Evolutionary conservation across 345 rosid species (phyloP), one percentile per base, ranked within the genome.

Genomic region (Melastoma malabathricum): DNA sequence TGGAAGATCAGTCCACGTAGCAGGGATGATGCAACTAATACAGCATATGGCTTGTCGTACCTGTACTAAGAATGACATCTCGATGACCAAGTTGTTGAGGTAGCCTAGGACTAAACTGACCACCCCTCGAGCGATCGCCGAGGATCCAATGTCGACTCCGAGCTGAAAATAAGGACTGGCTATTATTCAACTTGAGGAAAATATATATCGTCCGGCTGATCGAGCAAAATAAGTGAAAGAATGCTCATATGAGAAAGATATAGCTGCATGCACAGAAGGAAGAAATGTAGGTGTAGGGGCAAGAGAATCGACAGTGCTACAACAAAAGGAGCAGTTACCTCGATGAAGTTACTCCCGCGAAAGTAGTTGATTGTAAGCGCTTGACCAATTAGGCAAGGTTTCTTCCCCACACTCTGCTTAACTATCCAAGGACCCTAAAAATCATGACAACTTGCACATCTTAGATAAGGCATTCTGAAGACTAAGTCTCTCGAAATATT

Each of bases 401-500:
- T 89, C 72, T 86, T 89, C 57, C 97, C 97, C 2, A 89, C 96
- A 63, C 97, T 89, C 61, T 86, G 96, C 74, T 83, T 89, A 25
- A 89, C 97, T 73, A 86, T 86, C 97, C 97, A 89, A 4, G 97
- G 86, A 38, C 97, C 97, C 97, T 89, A 77, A 51, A 43, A 29
- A 50, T 50, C 13, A 15, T 27, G 54, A 38, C 29, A 15, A n/a
- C 39, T 41, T 29, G 54, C 43, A 15, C 15, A 46, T n/a, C 12
- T n/a, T 18, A 46, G 20, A 14, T 46, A 15, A 46, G 7, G 17
- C 48, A 15, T 6, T 18, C 20, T 14, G 15, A 18, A 46, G 18
- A n/a, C 17, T 46, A 15, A 45, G 48, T 12, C 17, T n/a, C 20
- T 13, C 15, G 18, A 15, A 15, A 46, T 8, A n/a, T 46, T 46